Percentiles rank a stretch among this genome's conserved stretches.
Evolutionary conservation across 805 yeast species (phyloP).

Genomic region (Ogataea corticis): DNA sequence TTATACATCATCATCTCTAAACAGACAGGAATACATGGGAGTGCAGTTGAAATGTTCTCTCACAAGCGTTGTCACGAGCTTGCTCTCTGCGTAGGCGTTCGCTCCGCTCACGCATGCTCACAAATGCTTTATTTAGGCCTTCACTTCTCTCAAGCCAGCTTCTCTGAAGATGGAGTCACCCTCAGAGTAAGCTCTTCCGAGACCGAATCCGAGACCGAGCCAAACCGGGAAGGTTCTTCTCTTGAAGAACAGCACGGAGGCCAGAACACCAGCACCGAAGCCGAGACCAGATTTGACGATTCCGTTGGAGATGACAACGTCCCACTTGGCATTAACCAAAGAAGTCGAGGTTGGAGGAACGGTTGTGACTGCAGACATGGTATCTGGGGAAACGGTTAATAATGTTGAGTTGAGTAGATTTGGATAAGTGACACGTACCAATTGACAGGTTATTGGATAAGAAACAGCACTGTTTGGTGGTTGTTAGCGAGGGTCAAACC

Average conservation of each 20-base stretch:
- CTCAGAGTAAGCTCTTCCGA: conserved; percentile 97
- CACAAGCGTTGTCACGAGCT: too few species aligned
- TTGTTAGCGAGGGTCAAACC: not conserved
- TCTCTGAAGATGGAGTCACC: conserved; percentile 95
- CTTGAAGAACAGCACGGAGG: conserved; percentile 84
- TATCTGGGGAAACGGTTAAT: conserved; percentile 5
- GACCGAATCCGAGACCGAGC: conserved; percentile 96
- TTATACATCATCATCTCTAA: too few species aligned
- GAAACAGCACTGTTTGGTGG: conserved; percentile 1
- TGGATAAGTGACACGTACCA: not conserved
- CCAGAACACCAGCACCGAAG: conserved; percentile 92
- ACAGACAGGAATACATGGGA: too few species aligned
- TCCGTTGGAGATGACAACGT: conserved; percentile 90
- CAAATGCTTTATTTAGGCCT: conserved; percentile 44
- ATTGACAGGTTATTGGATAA: not conserved
- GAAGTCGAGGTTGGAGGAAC: conserved; percentile 28
- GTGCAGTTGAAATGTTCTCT: too few species aligned
- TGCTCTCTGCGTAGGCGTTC: not conserved
- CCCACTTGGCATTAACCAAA: conserved; percentile 62
- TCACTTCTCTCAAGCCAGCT: conserved; percentile 74
- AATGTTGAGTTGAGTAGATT: not conserved
- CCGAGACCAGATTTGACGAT: conserved; percentile 95
- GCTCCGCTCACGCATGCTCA: conserved; percentile 2
- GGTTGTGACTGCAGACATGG: conserved; percentile 26
- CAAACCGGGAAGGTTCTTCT: conserved; percentile 98